Evolutionary conservation across 1,284 basidiomycete species (phyloP).

Genomic region (Ustilago loliicola): DNA sequence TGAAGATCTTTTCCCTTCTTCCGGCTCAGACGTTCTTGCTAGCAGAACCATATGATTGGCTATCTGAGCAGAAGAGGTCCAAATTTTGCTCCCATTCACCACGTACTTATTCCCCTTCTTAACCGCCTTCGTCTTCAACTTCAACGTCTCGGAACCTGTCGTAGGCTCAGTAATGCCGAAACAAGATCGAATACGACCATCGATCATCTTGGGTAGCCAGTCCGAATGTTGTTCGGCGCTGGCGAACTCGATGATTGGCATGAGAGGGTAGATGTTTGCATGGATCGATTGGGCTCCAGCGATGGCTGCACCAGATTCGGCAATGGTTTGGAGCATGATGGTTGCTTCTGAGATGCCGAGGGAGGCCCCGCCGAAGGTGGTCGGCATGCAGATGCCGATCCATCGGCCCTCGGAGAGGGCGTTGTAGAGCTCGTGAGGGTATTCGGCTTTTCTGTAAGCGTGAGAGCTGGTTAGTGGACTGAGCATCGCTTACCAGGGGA

Average conservation of each 20-base stretch:
- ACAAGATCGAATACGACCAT: conserved; percentile 69
- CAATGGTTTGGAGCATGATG: conserved; percentile 71
- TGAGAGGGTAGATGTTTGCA: conserved; percentile 60
- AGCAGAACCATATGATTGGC: conserved; percentile 69
- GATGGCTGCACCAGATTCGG: conserved; percentile 67
- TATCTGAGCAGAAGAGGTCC: conserved; percentile 67
- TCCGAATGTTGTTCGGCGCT: conserved; percentile 55
- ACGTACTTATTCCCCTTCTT: conserved; percentile 56
- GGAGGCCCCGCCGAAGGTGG: conserved; percentile 66
- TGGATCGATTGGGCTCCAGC: conserved; percentile 58
- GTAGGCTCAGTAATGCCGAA: conserved; percentile 72
- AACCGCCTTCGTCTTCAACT: conserved; percentile 65
- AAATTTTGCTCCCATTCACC: conserved; percentile 68
- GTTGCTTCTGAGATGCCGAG: conserved; percentile 71
- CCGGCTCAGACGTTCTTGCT: conserved; percentile 67
- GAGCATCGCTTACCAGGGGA: not conserved
- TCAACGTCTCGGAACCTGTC: conserved; percentile 68
- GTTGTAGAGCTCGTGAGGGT: conserved; percentile 60
- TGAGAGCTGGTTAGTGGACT: not conserved
- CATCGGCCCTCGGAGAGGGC: conserved; percentile 43
- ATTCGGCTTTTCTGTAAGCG: conserved; percentile 21
- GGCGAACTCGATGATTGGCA: conserved; percentile 60
- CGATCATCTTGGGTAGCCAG: conserved; percentile 70
- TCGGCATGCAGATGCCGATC: conserved; percentile 59
- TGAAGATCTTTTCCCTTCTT: conserved; percentile 57